Percentiles rank a stretch among this genome's conserved stretches.
phyloP scores from a whole-genome alignment of 1,284 basidiomycete genomes.

The Gastroboletus turbinatus region DNA sequence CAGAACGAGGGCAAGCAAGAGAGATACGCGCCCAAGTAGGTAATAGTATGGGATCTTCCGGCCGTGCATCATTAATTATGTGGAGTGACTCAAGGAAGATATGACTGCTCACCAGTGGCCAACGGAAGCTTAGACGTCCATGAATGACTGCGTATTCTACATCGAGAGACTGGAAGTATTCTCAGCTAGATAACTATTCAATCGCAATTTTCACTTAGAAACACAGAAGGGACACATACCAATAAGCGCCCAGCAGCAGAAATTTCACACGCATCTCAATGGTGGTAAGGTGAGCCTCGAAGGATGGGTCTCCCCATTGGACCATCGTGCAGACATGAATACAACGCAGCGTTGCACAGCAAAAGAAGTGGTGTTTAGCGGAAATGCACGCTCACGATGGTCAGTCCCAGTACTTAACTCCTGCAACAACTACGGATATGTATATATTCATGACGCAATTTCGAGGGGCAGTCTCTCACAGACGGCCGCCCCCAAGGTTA shows the following conservation, averaged over 20 bases:
- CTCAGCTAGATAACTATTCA: not conserved
- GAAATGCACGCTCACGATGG: not conserved
- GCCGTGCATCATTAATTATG: not conserved
- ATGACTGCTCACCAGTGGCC: slow-evolving; percentile 18
- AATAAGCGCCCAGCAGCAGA: not conserved
- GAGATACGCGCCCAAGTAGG: slow-evolving; percentile 13
- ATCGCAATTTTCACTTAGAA: not conserved
- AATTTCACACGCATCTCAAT: not conserved
- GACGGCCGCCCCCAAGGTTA: too few relatives aligned
- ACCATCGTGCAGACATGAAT: not conserved
- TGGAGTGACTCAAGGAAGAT: not conserved
- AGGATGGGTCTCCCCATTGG: not conserved
- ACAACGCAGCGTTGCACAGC: too few relatives aligned
- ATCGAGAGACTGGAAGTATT: not conserved
- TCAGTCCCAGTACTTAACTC: too few relatives aligned
- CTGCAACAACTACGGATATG: too few relatives aligned
- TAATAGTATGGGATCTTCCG: slow-evolving; percentile 26
- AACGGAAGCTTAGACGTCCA: not conserved
- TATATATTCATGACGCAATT: too few relatives aligned
- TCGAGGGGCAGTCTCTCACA: too few relatives aligned
- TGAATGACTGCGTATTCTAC: not conserved
- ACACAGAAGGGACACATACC: not conserved
- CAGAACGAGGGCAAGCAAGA: slow-evolving; percentile 7
- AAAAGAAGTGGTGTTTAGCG: not conserved
- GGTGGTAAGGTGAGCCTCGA: not conserved